Base-by-base conservation (phyloP, 768 basidiomycete species). In the Phaeotremella skinneri region DNA sequence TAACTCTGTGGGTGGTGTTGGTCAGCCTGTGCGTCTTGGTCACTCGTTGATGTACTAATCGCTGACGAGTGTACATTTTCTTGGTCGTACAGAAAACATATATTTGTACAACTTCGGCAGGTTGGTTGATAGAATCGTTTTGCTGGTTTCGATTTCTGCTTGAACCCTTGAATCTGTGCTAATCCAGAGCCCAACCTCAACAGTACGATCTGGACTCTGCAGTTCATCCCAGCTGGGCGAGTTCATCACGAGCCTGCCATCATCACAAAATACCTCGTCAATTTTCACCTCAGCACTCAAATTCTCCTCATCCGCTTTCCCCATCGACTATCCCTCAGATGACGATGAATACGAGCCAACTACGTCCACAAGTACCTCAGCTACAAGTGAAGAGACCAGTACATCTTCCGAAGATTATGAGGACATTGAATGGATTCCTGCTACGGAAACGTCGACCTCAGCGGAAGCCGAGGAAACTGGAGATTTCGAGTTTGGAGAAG, bases 271-370 rank as follows among this genome's bases (percentile, higher is more conserved):
- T 57, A 80, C 87, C 31, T 92, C 93, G 2, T 87, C 84, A 63
- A 91, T 98, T 73, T 97, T 88, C 89, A 88, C 89, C 1, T 85
- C 88, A 3, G 83, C 89, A 26, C 82, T 98, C 21, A 71, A 80
- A 80, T 75, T 86, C 89, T 63, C 70, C 25, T 43, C 57, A n/a
- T 47, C 57, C 20, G 58, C 59, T 17, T 64, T 61, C 49, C 58
- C 45, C 1, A 5, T 39, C 27, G 16, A 54, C 29, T 51, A 52
- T 26, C 41, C 61, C 7, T 27, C 50, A 16, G 23, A 56, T 3
- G 39, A 58, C 27, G 34, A 37, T 7, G 23, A 7, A 21, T 23
- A 56, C 17, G 45, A 56, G 47, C 26, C 23, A 47, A 17, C 82
- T 14, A 52, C 51, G 32, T 4, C 49, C 4, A 50, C 49, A 13